Base-by-base conservation (phyloP, 208 protist species). In the Novymonas esmeraldas region DNA sequence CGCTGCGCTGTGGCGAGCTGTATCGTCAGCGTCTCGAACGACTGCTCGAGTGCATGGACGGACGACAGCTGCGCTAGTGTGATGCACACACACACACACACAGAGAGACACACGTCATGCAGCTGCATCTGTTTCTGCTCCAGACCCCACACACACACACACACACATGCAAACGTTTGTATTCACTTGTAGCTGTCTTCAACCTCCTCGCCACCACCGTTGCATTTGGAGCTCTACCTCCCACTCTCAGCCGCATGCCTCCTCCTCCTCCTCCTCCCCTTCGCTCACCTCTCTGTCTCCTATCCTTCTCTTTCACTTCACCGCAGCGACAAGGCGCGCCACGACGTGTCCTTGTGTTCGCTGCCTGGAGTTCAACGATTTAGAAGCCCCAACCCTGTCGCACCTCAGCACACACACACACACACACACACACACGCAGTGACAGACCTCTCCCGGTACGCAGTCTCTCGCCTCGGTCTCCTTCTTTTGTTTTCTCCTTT, bases 21-120 rank as follows among this genome's bases (percentile, higher is more conserved):
- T 56, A 67, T 44, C 69, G 69, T 26, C 66, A 74, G 52, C 69
- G 69, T 11, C 55, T 74, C 6, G 69, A 54, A 20, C 57, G 69
- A 10, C 69, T 74, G 6, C 60, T 74, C 33, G 69, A 74, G 42
- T 67, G 69, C 52, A 74, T 74, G 69, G 69, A 74, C 45, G 69
- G 69, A 18, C 60, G 69, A 24, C 60, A 58, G 38, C 24, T 73
- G 48, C 58, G 58, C 11, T 73, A 39, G 60, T 6, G 20, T 48
- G 36, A 48, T 16, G 18, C 0, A 14, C 52, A 58, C 34, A 11
- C 56, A 36, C 39, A 55, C n/a, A 22, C 13, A 34, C 28, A 28
- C 4, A 50, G 16, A 18, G 22, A 50, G 20, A 29, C 11, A 50
- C 11, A 11, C n/a, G 44, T 29, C 14, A n/a, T n/a, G n/a, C n/a